A percentile compares a stretch with the other conserved stretches of the same genome.
phyloP scores from a whole-genome alignment of 2,329 filamentous ascomycete genomes.

The Cryphonectria japonica region DNA sequence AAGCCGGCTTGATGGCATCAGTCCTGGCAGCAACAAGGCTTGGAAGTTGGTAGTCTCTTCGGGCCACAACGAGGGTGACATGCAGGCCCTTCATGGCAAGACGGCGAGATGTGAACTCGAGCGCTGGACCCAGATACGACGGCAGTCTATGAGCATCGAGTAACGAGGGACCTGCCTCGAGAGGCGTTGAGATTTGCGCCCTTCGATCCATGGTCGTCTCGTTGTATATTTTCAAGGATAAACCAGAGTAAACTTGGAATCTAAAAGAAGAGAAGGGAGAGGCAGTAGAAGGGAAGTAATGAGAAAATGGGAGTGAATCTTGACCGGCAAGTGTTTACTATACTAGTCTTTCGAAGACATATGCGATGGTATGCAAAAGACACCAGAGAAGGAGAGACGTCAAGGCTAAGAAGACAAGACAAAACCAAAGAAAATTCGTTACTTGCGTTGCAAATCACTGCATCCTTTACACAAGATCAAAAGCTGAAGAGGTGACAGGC shows the following conservation, averaged over 20 bases:
- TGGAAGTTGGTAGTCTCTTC: conserved; percentile 60
- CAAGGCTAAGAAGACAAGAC: background rate
- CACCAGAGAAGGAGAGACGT: background rate
- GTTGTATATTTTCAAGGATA: background rate
- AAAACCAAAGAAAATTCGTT: conserved; percentile 3
- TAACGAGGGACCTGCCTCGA: conserved; percentile 65
- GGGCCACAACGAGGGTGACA: conserved; percentile 61
- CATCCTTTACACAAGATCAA: conserved; percentile 2
- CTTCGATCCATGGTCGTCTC: conserved; percentile 51
- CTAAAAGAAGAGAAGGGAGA: background rate
- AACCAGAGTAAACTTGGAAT: background rate
- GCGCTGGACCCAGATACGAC: conserved; percentile 54
- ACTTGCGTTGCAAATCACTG: background rate
- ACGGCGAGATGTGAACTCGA: conserved; percentile 61
- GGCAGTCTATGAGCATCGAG: conserved; percentile 63
- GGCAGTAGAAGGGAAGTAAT: background rate
- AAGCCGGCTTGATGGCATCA: background rate
- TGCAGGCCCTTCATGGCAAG: conserved; percentile 59
- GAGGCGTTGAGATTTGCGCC: conserved; percentile 62
- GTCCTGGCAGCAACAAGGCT: background rate
- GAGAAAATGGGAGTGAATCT: conserved; percentile 17
- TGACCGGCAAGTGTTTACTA: conserved; percentile 21
- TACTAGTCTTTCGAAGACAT: conserved; percentile 3
- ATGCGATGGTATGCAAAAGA: conserved; percentile 5
- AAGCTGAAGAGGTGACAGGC: background rate